These are phyloP conservation scores for Candida endomychidarum DNA, from an alignment of 805 yeast species.

Conservation along the genomic window DNA sequence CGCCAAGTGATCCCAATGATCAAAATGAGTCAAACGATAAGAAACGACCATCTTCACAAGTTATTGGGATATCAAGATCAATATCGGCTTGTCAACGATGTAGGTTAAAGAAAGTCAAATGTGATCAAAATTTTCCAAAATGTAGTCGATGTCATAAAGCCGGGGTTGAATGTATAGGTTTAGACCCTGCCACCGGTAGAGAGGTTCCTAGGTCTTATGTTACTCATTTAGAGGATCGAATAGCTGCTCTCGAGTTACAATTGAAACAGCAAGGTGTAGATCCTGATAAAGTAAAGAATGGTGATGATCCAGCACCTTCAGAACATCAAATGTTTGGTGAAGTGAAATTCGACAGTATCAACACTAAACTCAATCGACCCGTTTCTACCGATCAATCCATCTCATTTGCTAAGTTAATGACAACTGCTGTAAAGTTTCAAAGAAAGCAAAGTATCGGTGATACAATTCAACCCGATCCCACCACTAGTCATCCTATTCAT, in stretches of 20 bases:
- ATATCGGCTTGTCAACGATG: slow-evolving; percentile 88
- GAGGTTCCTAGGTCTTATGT: slow-evolving; percentile 82
- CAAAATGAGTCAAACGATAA: too few relatives aligned
- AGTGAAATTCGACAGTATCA: slow-evolving; percentile 14
- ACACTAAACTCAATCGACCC: slow-evolving; percentile 7
- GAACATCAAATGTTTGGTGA: slow-evolving; percentile 9
- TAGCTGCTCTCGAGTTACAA: slow-evolving; percentile 54
- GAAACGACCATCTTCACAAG: slow-evolving; percentile 6
- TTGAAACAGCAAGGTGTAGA: slow-evolving; percentile 46
- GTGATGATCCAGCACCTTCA: neutral
- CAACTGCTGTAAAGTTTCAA: slow-evolving; percentile 69
- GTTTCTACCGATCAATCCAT: slow-evolving; percentile 27
- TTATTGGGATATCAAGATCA: slow-evolving; percentile 52
- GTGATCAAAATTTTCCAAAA: slow-evolving; percentile 68
- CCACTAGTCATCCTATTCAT: slow-evolving; percentile 9
- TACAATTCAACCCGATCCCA: too few relatives aligned
- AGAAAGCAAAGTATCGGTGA: slow-evolving; percentile 15
- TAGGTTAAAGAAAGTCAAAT: slow-evolving; percentile 61
- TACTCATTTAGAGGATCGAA: slow-evolving; percentile 65
- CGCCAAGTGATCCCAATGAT: too few relatives aligned
- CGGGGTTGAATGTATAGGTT: slow-evolving; percentile 72
- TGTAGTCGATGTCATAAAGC: slow-evolving; percentile 65
- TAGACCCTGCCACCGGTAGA: slow-evolving; percentile 87
- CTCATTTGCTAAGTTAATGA: slow-evolving; percentile 73
- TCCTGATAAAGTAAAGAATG: slow-evolving; percentile 8